These are phyloP conservation scores for Trichothecium sympodiale DNA, from an alignment of 2,329 filamentous ascomycete species.

Conservation along the genomic window DNA sequence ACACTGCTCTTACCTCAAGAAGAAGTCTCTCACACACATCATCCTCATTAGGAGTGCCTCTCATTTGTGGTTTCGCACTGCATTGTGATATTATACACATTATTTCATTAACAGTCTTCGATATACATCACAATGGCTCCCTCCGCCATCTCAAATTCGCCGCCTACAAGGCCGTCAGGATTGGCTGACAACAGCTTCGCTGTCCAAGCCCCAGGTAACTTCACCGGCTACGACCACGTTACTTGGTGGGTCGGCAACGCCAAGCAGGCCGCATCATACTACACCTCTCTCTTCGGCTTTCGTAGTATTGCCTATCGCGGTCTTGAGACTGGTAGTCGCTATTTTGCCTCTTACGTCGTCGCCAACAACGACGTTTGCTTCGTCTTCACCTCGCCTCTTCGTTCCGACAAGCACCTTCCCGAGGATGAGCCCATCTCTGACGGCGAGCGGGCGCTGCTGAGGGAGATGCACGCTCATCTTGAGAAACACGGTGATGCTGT, in stretches of 20 bases:
- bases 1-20: too few relatives aligned
- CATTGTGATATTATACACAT: too few relatives aligned
- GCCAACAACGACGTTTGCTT: constrained; percentile 68
- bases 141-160: constrained; percentile 42
- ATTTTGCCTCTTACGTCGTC: constrained; percentile 74
- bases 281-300: constrained; percentile 81
- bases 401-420: constrained; percentile 44
- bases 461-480: constrained; percentile 71
- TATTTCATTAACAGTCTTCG: too few relatives aligned
- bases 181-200: constrained; percentile 41
- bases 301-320: constrained; percentile 71
- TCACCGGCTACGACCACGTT: constrained; percentile 83
- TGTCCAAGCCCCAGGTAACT: constrained; percentile 43
- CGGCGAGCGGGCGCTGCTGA: constrained; percentile 54
- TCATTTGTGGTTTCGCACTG: too few relatives aligned
- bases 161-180: constrained; percentile 30
- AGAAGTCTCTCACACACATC: too few relatives aligned
- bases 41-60: too few relatives aligned
- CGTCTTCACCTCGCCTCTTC: constrained; percentile 72
- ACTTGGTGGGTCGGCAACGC: constrained; percentile 97
- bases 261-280: constrained; percentile 87
- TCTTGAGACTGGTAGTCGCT: constrained; percentile 76
- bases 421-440: constrained; percentile 49
- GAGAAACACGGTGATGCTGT: constrained; percentile 87
- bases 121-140: constrained; percentile 39